Base-by-base conservation (phyloP, 805 yeast species). In the Wickerhamomyces bisporus region DNA sequence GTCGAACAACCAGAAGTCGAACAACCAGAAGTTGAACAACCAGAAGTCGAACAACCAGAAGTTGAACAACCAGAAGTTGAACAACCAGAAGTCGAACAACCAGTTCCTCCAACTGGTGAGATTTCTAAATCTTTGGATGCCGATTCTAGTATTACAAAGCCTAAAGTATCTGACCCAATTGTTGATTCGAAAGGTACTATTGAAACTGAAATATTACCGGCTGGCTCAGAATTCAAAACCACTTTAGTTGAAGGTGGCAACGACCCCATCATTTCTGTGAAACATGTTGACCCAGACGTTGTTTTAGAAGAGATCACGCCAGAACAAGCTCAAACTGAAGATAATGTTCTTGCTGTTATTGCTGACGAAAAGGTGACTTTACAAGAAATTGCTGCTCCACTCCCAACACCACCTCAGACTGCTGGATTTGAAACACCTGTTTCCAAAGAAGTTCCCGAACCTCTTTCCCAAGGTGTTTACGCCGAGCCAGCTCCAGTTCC, bases 321-420 rank as follows among this genome's bases (percentile, higher is more conserved):
- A 3, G 50, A 49, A 23, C 35, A 48, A 35, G 56, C 54, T n/a
- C 34, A 38, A 26, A 45, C 33, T 3, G 49, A 43, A 30, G 34
- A 38, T 7, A 27, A 48, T 15, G 50, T 47, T 11, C 26, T 50
- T 11, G 47, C 45, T 14, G 39, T 43, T 8, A 45, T 42, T 32
- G 35, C 41, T 26, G 48, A 40, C n/a, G 28, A 39, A 16, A 33
- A 36, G 29, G 38, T 39, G 2, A 31, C 42, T 21, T 14, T 42
- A 10, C 29, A 37, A 30, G 34, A 30, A 12, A 19, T 41, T 16
- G 16, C 38, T 3, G 25, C 34, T 6, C 23, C 33, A 15, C 31
- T 48, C 16, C 49, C 46, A 35, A 52, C 54, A 14, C 52, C 57
- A 30, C 54, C 57, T 9, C 35, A 20, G 4, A 50, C 57, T 10